Evolutionary conservation across 2,329 filamentous ascomycete genomes (phyloP).

Genomic region (Ophiostoma australiae): DNA sequence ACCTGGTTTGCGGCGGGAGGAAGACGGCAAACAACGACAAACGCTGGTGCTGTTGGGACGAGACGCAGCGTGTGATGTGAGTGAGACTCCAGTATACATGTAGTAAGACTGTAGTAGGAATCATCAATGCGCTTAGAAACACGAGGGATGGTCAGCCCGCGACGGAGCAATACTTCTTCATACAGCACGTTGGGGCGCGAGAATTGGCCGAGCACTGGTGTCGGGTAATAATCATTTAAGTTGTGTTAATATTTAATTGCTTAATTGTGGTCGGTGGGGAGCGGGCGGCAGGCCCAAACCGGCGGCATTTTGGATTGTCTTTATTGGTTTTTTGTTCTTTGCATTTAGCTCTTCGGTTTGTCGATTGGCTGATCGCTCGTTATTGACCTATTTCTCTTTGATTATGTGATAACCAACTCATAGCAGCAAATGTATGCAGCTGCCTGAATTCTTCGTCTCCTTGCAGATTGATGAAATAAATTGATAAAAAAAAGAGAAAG

Average conservation of each 20-base stretch:
- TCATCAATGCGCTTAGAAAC: too few relatives aligned
- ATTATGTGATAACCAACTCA: not conserved
- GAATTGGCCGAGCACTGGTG: not conserved
- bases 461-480: not conserved
- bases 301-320: not conserved
- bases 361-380: too few relatives aligned
- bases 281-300: not conserved
- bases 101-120: too few relatives aligned
- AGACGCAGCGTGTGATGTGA: too few relatives aligned
- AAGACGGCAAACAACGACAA: not conserved
- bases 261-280: not conserved
- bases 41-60: not conserved
- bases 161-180: not conserved
- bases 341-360: not conserved
- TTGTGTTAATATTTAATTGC: not conserved
- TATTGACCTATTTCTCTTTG: not conserved
- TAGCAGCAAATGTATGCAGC: not conserved
- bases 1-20: not conserved
- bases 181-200: not conserved
- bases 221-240: not conserved
- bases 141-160: too few relatives aligned
- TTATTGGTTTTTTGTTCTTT: not conserved
- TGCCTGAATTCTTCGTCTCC: not conserved
- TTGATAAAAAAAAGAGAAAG: not conserved
- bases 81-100: too few relatives aligned